Base-by-base conservation (phyloP, 2,329 filamentous ascomycete species). In the Nemania diffusa region DNA sequence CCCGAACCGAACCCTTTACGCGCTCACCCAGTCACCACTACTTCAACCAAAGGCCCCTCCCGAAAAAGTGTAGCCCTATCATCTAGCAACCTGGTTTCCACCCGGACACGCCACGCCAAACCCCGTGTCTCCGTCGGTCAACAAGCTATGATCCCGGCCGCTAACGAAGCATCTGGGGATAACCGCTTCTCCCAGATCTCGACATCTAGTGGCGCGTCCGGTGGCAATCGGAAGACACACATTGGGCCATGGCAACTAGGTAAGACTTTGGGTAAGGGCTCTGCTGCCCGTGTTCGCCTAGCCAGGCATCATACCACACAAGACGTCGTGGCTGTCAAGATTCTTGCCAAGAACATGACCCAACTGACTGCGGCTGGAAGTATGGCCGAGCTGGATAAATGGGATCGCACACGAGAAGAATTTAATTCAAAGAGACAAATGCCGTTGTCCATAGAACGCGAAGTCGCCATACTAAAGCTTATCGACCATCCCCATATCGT, bases 391-490 rank as follows among this genome's bases (percentile, higher is more conserved):
- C 87, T 97, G 70, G 93, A 95, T 76, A 87, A 90, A 73, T 91
- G 90, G 78, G 90, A 92, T 69, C 85, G 84, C 44, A 88, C 79
- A 60, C 87, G 84, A 27, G 84, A 84, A 42, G 84, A 82, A 67
- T 82, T 85, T 40, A 84, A 87, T 57, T 89, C 90, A 46, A 85
- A 91, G 65, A 87, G 90, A 72, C 86, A 88, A 61, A 94, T 97
- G 77, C 95, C 95, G 1, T 89, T 95, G 74, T 92, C 94, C 1
- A 92, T 99, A 68, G 95, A 98, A 80, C 88, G 96, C 62, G 96
- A 99, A 78, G 94, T 99, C 46, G 94, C 95, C 34, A 97, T 99
- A 73, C 93, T 99, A 87, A 98, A 97, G 81, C 86, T 98, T 65
- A 92, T 98, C 68, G 91, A 97, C 75, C 96, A 99, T 80, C 92